Evolutionary conservation across 495 filamentous ascomycete species (phyloP), one percentile per base, ranked within the genome.

Genomic region (Talaromyces borbonicus): DNA sequence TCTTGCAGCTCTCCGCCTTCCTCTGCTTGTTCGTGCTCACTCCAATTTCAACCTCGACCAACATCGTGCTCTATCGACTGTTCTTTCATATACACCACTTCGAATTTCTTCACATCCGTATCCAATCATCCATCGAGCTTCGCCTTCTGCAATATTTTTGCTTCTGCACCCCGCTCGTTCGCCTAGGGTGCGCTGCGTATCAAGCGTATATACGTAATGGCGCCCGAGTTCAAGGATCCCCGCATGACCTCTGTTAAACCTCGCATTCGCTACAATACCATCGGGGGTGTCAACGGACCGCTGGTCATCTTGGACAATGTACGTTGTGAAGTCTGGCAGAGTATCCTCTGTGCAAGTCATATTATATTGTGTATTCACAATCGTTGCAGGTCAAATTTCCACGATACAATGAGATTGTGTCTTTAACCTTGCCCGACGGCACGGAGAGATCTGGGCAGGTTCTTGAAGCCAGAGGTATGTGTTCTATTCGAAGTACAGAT

Each of bases 231-330:
- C 39, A 53, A 74, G 58, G 87, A 95, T 66, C 84, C 86, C 48
- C 78, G 87, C 61, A 87, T 87, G 73, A 80, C 84, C 69, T 74
- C 69, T 56, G 75, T 95, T 61, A 78, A 83, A 63, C 90, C 90
- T 56, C 78, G 88, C 64, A 78, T 95, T 60, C 78, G 85, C 49
- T 99, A 99, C 75, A 99, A 99, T 73, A 99, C 92, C 50, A 88
- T 99, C 62, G 85, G 87, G 64, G 93, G 90, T 67, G 85, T 97
- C 65, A 99, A 97, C 69, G 93, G 92, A 38, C 92, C 92, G 44
- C 77, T 97, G 66, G 92, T 99, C 56, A 87, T 99, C 62, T 75
- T 99, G 40, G 93, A 96, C 59, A 88, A 93, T 75, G 90, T 95
- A 61, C 59, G 75, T 16, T 35, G 18, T 18, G 36, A 33, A 20